Evolutionary conservation across 2,329 filamentous ascomycete species (phyloP), one percentile per base, ranked within the genome.

Genomic region (Aureobasidium subglaciale): DNA sequence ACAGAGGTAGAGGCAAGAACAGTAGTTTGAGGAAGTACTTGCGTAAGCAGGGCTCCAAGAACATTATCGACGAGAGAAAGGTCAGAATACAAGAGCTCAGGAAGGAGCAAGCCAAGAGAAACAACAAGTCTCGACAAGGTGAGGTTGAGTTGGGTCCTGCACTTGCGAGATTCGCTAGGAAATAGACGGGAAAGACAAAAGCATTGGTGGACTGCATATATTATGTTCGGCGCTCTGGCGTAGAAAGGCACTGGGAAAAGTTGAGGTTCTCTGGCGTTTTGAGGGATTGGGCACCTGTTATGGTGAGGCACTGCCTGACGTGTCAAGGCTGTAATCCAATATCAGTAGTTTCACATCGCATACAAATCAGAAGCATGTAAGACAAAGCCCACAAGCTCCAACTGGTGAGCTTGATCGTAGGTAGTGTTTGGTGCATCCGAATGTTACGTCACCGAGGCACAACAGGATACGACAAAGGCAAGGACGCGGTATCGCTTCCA

Each of bases 21-120:
- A 90, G 87, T 63, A 88, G 88, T 57, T 73, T 97, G 61, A 85
- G 90, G 67, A 90, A 91, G 70, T 91, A 95, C 68, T 72, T 97
- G 66, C 78, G 93, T 62, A 97, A 97, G 83, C 91, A 93, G 75
- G 85, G 89, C 42, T 86, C 86, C 66, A 89, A 87, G 79, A 97
- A 97, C 70, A 83, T 99, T 57, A 90, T 99, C 69, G 93, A 99
- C 75, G 93, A 96, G 78, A 91, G 92, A 80, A 85, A 88, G 67
- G 73, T 96, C 70, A 85, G 86, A 68, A 86, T 91, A 45, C 88
- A 96, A 70, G 88, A 90, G 72, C 77, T 96, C 68, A 85, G 86
- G 75, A 81, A 82, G 68, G 78, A 80, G 62, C 78, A 80, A 65
- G 83, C 85, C 62, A 82, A 86, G 70, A 83, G 82, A 70, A 81